Base-by-base conservation (phyloP, 2,329 filamentous ascomycete genomes). In the Immersiporthe knoxdaviesiana region DNA sequence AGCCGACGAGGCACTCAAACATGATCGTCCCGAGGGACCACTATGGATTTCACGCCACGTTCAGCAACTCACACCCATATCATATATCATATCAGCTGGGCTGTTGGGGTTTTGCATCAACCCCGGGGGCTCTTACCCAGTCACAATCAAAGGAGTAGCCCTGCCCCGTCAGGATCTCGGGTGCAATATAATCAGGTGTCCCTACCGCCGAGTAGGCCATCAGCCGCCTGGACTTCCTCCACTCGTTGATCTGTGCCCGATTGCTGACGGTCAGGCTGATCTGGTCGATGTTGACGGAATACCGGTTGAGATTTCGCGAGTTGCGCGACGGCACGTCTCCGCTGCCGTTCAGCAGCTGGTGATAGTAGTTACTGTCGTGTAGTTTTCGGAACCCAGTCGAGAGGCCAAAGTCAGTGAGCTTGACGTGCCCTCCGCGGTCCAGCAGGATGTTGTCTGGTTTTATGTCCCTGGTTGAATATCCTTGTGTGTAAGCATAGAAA, bases 11-110 rank as follows among this genome's bases (percentile, higher is more conserved):
- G 78, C 91, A 94, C 77, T 94, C 92, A 75, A 94, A 94, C 91
- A 94, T 93, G 79, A 94, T 94, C 37, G 92, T 92, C 70, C 92
- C 92, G 39, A 93, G 85, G 65, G 89, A 92, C 92, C 92, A 94
- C 91, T 70, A 24, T 12, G 18, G n/a, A n/a, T 14, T 63, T 52
- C 37, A 27, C 2, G 2, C 27, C 5, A n/a, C 35, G 12, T 32
- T 69, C 21, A 69, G 62, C 58, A 24, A 10, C 10, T 32, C 50
- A n/a, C n/a, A 27, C n/a, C n/a, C n/a, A n/a, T n/a, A n/a, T n/a
- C n/a, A n/a, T n/a, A 52, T 64, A n/a, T 16, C 11, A 24, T 37
- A 11, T 21, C 0, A n/a, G 18, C 44, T n/a, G n/a, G 18, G 21
- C 21, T 47, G 7, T 47, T 10, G 44, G 21, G 44, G 21, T 35